Base-by-base conservation (phyloP, 768 basidiomycete species). In the Phaeolepiota aurea region DNA sequence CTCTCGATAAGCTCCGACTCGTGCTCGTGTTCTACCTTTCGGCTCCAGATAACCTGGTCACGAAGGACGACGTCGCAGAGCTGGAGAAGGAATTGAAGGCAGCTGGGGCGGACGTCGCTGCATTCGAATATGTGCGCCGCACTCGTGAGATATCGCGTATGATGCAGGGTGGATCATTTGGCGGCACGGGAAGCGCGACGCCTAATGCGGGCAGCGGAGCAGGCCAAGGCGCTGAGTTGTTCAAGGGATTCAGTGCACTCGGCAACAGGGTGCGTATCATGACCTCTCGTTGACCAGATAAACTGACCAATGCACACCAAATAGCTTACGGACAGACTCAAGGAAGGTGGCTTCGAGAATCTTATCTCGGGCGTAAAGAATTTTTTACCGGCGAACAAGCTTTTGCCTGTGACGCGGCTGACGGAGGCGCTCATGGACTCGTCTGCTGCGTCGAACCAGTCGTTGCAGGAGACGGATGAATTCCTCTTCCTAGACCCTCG, bases 341-440 rank as follows among this genome's bases (percentile, higher is more conserved):
- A 93, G 62, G 94, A 96, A 55, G 88, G 92, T 23, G 91, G 91
- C n/a, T 72, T 98, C 21, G 93, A 98, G 58, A 94, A 94, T 57
- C 70, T 99, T 12, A 88, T 99, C 47, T 93, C 92, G 0, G 94
- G 93, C 28, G 96, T 99, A 52, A 96, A 94, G 59, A 97, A 96
- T 63, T 92, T 99, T 70, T 64, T 99, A 13, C 96, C 96, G 1
- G 84, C 89, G 2, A 89, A 91, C 57, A 94, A 99, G 62, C 76
- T 96, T 28, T 74, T 96, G 37, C 84, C 90, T 9, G 79, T 94
- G 34, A 97, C 96, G 0, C 82, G 96, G 9, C 71, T 99, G 21
- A 82, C 87, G 1, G 96, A 98, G 54, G 94, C 96, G 15, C 70
- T 99, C 20, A 98, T 98, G 93, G 96, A 99, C 56, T 93, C 96